Conservation (phyloP, 345 rosid genomes). For the Lumnitzera racemosa region DNA sequence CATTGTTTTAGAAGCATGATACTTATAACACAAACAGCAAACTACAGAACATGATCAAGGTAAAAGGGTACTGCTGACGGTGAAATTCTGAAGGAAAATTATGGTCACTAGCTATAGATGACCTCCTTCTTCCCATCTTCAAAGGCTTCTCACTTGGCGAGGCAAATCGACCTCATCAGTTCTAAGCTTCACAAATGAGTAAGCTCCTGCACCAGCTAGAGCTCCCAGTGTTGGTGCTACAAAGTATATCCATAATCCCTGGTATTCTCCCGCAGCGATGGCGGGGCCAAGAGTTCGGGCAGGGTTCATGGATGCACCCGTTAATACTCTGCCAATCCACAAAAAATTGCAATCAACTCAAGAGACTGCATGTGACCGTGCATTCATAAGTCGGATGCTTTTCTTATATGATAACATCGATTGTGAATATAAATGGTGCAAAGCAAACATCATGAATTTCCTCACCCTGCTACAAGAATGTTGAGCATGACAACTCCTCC, state of each 20-base stretch:
- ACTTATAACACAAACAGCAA: too few species aligned
- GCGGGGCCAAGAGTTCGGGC: constrained; percentile 85
- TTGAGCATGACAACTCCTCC: constrained; percentile 11
- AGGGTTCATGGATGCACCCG: constrained; percentile 70
- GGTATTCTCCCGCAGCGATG: constrained; percentile 72
- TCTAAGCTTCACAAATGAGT: constrained; percentile 63
- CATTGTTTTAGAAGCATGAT: too few species aligned
- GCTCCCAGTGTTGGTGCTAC: constrained; percentile 88
- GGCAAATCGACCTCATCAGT: constrained; percentile 44
- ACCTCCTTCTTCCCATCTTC: too few species aligned
- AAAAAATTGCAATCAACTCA: neutral
- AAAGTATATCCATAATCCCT: constrained; percentile 58
- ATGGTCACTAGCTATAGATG: too few species aligned
- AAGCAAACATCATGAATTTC: neutral
- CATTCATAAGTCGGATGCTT: neutral
- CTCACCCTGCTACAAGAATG: constrained; percentile 13
- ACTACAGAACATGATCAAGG: too few species aligned
- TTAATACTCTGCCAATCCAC: constrained; percentile 45
- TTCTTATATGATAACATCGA: neutral
- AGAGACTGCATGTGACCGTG: neutral
- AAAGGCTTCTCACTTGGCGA: constrained; percentile 61
- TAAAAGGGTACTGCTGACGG: too few species aligned
- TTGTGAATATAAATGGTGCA: neutral
- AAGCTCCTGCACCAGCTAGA: constrained; percentile 56
- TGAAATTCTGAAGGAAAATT: too few species aligned